Percentiles rank a stretch among this genome's conserved stretches.
Evolutionary conservation across 1,284 basidiomycete genomes (phyloP).

Genomic region (Heterobasidion parviporum): DNA sequence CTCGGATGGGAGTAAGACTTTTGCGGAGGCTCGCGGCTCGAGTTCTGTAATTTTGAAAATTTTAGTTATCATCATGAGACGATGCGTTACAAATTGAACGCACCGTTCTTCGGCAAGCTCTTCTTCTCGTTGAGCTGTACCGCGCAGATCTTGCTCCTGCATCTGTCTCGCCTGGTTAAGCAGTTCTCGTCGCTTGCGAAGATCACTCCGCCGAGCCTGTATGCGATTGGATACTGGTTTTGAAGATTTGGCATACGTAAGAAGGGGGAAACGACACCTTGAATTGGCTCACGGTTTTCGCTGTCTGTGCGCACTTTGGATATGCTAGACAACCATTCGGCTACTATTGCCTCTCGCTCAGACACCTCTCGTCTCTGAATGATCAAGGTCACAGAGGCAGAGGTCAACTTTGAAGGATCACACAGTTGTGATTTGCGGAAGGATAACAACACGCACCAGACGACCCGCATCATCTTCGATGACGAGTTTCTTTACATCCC

Average conservation of each 20-base stretch:
- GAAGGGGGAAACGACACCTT: conserved; percentile 1
- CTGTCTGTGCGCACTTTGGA: conserved; percentile 19
- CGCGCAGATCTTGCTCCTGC: conserved; percentile 28
- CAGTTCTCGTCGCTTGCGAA: conserved; percentile 39
- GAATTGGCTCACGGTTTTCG: background rate
- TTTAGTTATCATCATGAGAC: background rate
- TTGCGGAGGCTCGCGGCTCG: conserved; percentile 35
- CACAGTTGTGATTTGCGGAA: background rate
- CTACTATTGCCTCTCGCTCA: conserved; percentile 46
- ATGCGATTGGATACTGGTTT: conserved; percentile 22
- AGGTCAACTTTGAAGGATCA: background rate
- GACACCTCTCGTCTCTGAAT: conserved; percentile 53
- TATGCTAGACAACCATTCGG: conserved; percentile 34
- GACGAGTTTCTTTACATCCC: conserved; percentile 45
- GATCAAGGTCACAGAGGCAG: too few relatives aligned
- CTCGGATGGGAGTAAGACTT: conserved; percentile 50
- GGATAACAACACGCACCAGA: conserved; percentile 32
- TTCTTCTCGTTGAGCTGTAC: conserved; percentile 27
- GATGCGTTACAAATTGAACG: background rate
- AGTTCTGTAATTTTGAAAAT: conserved; percentile 26
- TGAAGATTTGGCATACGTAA: conserved; percentile 10
- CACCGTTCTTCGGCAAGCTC: conserved; percentile 36
- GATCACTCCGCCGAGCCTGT: conserved; percentile 27
- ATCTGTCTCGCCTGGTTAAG: conserved; percentile 37
- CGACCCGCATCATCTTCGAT: conserved; percentile 31